These are phyloP conservation scores for Bisporella sp. DNA, from an alignment of 2,329 filamentous ascomycete species.

Conservation along the genomic window DNA sequence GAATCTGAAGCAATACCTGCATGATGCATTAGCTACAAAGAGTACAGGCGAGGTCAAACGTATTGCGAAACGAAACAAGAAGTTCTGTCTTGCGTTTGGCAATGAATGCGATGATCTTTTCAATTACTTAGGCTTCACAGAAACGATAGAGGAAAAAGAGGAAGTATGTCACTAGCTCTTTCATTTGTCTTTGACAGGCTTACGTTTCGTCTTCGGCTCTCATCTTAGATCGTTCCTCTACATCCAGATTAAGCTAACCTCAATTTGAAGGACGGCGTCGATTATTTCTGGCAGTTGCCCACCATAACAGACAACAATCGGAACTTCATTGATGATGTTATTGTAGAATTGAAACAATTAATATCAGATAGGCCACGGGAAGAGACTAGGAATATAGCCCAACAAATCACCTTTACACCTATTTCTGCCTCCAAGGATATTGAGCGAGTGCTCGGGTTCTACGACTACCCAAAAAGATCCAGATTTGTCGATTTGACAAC, in stretches of 20 bases:
- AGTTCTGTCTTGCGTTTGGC: slow-evolving; percentile 57
- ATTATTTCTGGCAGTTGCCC: slow-evolving; percentile 27
- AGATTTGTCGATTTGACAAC: slow-evolving; percentile 28
- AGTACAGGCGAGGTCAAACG: slow-evolving; percentile 40
- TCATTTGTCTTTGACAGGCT: background rate
- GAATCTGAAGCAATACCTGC: slow-evolving; percentile 52
- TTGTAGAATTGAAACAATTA: slow-evolving; percentile 41
- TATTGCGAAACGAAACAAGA: slow-evolving; percentile 55
- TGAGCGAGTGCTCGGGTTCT: slow-evolving; percentile 21
- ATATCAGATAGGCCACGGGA: slow-evolving; percentile 13
- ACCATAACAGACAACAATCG: slow-evolving; percentile 18
- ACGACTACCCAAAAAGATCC: slow-evolving; percentile 21
- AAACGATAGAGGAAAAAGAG: slow-evolving; percentile 26
- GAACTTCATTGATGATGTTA: slow-evolving; percentile 49
- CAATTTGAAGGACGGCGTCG: slow-evolving; percentile 17
- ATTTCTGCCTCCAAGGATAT: slow-evolving; percentile 19
- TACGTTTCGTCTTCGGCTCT: background rate
- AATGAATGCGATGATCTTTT: slow-evolving; percentile 53
- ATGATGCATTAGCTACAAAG: slow-evolving; percentile 42
- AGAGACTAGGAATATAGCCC: slow-evolving; percentile 7
- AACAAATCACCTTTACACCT: slow-evolving; percentile 6
- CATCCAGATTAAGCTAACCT: slow-evolving; percentile 2
- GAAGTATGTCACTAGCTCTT: slow-evolving; percentile 27
- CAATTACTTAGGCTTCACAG: slow-evolving; percentile 48
- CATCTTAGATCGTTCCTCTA: background rate